A percentile compares a stretch with the other conserved stretches of the same genome.
phyloP scores from a whole-genome alignment of 2,329 filamentous ascomycete species.

The Stagonosporopsis rhizophila region DNA sequence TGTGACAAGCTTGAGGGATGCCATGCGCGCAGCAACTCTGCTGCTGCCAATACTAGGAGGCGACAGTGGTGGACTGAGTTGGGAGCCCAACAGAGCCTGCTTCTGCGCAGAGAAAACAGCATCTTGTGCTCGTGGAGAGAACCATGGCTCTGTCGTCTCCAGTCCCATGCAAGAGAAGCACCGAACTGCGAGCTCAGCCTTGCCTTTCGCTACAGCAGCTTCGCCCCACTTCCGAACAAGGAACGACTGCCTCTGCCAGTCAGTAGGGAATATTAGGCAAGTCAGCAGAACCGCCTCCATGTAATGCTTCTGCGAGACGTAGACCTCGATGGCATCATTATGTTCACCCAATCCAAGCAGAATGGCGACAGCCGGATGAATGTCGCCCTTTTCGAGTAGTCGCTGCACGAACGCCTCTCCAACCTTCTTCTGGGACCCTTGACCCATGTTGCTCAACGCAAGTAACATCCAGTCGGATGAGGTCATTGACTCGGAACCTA shows the following conservation, averaged over 20 bases:
- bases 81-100: constrained; percentile 58
- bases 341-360: constrained; percentile 90
- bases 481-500: constrained; percentile 82
- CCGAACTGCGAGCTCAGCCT: constrained; percentile 88
- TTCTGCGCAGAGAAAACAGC: constrained; percentile 64
- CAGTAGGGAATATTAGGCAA: constrained; percentile 79
- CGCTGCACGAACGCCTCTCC: constrained; percentile 90
- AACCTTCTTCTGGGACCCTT: constrained; percentile 81
- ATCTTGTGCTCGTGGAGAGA: constrained; percentile 78
- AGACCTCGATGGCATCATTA: constrained; percentile 95
- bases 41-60: constrained; percentile 67
- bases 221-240: constrained; percentile 96
- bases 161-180: constrained; percentile 91
- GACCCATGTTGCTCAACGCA: constrained; percentile 84
- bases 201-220: constrained; percentile 82
- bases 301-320: constrained; percentile 87
- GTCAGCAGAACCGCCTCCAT: constrained; percentile 93
- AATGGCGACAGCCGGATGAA: constrained; percentile 91
- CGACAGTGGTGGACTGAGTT: constrained; percentile 74
- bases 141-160: constrained; percentile 86
- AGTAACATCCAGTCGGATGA: constrained; percentile 97
- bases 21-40: constrained; percentile 74
- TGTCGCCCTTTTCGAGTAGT: constrained; percentile 84
- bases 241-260: constrained; percentile 90
- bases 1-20: constrained; percentile 89